These are phyloP conservation scores for Chaetomium olivaceum DNA, from an alignment of 2,329 filamentous ascomycete genomes.

Conservation along the genomic window DNA sequence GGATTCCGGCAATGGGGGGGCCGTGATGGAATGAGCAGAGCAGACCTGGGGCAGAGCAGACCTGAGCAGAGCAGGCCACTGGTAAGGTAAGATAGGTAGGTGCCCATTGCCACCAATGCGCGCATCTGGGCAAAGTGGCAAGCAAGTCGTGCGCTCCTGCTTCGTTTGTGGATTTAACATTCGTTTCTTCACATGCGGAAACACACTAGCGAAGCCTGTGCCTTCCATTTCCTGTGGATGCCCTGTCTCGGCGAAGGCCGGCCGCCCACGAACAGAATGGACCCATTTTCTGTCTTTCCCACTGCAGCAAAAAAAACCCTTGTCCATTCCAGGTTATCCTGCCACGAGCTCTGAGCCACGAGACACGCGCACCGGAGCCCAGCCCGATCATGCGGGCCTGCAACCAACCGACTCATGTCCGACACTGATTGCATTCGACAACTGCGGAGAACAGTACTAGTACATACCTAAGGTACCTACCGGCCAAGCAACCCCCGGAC, in stretches of 20 bases:
- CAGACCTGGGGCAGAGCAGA: too few relatives aligned
- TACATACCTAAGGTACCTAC: too few relatives aligned
- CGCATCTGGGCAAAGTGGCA: not conserved
- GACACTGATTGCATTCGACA: conserved; percentile 13
- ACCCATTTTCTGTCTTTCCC: not conserved
- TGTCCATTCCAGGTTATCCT: conserved; percentile 10
- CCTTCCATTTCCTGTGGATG: not conserved
- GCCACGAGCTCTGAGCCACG: not conserved
- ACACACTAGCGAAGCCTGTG: conserved; percentile 14
- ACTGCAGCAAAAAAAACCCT: conserved; percentile 7
- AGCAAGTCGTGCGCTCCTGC: not conserved
- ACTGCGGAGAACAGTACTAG: not conserved
- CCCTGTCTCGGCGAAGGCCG: not conserved
- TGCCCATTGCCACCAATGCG: not conserved
- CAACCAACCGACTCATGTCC: conserved; percentile 22
- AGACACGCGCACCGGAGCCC: conserved; percentile 13
- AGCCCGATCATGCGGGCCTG: conserved; percentile 25
- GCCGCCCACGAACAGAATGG: not conserved
- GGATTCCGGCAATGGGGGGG: not conserved
- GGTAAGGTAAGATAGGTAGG: too few relatives aligned
- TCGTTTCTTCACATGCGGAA: conserved; percentile 23
- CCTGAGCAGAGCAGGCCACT: too few relatives aligned
- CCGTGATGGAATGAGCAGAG: not conserved
- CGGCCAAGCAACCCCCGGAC: not conserved
- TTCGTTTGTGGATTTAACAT: conserved; percentile 26